These are phyloP conservation scores for Dunaliella sp. DNA, from an alignment of 139 green algal species.

Conservation along the genomic window DNA sequence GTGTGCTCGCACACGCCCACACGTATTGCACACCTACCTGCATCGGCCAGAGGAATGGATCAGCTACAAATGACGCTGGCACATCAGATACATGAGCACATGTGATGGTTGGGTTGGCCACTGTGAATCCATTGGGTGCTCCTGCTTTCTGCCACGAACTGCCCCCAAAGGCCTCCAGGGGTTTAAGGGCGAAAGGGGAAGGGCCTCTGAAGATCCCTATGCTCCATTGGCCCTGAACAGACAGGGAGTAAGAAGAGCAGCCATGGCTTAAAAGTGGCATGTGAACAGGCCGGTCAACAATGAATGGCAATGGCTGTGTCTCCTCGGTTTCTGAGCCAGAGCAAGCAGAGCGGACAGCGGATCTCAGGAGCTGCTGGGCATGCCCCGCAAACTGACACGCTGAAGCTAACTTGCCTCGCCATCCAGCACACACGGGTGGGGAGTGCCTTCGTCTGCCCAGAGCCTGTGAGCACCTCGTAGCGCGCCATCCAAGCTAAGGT, in stretches of 20 bases:
- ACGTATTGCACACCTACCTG: background rate
- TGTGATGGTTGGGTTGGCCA: conserved; percentile 35
- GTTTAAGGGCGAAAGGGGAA: conserved; percentile 29
- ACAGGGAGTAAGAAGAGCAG: conserved; percentile 20
- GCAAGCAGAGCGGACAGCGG: background rate
- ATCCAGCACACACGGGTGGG: background rate
- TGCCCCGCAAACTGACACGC: no score
- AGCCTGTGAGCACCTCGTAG: background rate
- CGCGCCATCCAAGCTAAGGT: no score
- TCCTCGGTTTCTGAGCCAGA: conserved; percentile 64
- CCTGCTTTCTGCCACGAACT: conserved; percentile 5
- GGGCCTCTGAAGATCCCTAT: conserved; percentile 37
- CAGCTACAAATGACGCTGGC: conserved; percentile 33
- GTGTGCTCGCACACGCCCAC: background rate
- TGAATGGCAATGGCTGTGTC: conserved; percentile 78
- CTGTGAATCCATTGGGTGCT: background rate
- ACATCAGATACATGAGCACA: conserved; percentile 19
- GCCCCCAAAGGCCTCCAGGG: conserved; percentile 4
- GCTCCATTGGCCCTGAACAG: conserved; percentile 30
- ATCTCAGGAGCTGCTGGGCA: background rate
- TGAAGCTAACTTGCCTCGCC: no score
- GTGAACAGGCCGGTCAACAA: conserved; percentile 63
- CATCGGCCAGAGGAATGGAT: conserved; percentile 37
- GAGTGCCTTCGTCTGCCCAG: background rate
- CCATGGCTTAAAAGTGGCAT: conserved; percentile 44